Evolutionary conservation across 495 filamentous ascomycete genomes (phyloP).

Genomic region (Cryomyces antarcticus): DNA sequence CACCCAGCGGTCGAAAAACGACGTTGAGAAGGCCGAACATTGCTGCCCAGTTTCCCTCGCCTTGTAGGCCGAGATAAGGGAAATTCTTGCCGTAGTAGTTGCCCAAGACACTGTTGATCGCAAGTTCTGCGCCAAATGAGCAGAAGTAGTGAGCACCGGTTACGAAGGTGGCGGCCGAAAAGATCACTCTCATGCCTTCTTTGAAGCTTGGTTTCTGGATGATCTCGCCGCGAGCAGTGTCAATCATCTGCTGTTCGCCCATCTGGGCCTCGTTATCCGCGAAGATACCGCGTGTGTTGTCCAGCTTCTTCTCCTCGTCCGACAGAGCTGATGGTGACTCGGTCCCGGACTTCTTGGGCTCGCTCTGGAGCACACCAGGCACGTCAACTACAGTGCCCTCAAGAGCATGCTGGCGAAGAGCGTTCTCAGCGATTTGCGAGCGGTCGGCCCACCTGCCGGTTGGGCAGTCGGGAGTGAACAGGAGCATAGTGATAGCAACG

Average conservation of each 20-base stretch:
- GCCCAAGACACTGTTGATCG: slow-evolving; percentile 19
- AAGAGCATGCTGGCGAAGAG: slow-evolving; percentile 12
- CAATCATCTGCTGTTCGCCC: slow-evolving; percentile 14
- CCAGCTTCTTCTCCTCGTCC: slow-evolving; percentile 14
- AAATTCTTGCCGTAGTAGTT: slow-evolving; percentile 17
- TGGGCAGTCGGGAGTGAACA: slow-evolving; percentile 17
- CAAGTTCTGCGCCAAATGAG: slow-evolving; percentile 19
- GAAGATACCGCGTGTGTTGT: slow-evolving; percentile 10
- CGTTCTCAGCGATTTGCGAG: slow-evolving; percentile 11
- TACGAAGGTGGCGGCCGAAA: slow-evolving; percentile 16
- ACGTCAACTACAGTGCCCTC: slow-evolving; percentile 11
- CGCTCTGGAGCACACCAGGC: slow-evolving; percentile 9
- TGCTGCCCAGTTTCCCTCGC: slow-evolving; percentile 18
- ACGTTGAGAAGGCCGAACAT: slow-evolving; percentile 22
- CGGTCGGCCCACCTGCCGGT: slow-evolving; percentile 19
- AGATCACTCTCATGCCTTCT: slow-evolving; percentile 11
- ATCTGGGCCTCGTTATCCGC: slow-evolving; percentile 13
- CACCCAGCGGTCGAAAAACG: slow-evolving; percentile 16
- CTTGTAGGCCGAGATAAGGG: slow-evolving; percentile 11
- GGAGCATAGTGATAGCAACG: slow-evolving; percentile 11
- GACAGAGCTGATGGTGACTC: slow-evolving; percentile 2
- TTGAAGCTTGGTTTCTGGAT: slow-evolving; percentile 15
- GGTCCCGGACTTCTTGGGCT: slow-evolving; percentile 4
- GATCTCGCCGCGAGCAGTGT: slow-evolving; percentile 18
- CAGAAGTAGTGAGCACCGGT: slow-evolving; percentile 18